Conservation (phyloP, 495 filamentous ascomycete species). For the Neurospora sp. region DNA sequence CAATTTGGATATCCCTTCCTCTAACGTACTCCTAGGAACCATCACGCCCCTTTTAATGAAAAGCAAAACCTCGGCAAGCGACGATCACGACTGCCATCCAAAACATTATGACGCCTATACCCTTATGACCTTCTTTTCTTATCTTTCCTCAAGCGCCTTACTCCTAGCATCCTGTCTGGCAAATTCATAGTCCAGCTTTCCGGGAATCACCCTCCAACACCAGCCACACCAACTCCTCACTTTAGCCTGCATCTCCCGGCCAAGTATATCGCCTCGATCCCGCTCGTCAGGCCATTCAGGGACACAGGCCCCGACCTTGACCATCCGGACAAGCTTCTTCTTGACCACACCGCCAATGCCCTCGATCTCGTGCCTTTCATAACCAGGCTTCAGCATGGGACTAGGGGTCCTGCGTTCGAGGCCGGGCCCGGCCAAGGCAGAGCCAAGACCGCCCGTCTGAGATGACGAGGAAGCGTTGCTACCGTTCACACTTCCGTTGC, state of each 20-base stretch:
- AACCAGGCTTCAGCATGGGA: conserved; percentile 48
- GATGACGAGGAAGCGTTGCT: conserved; percentile 1
- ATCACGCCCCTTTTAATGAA: not conserved
- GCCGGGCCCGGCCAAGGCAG: conserved; percentile 3
- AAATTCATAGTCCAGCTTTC: conserved; percentile 23
- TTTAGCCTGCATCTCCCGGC: conserved; percentile 43
- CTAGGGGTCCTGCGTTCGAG: conserved; percentile 26
- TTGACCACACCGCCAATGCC: conserved; percentile 79
- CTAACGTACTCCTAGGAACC: not conserved
- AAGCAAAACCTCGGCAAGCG: not conserved
- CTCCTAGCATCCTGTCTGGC: conserved; percentile 2
- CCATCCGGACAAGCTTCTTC: conserved; percentile 65
- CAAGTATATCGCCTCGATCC: conserved; percentile 41
- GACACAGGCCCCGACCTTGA: conserved; percentile 70
- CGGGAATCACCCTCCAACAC: conserved; percentile 51
- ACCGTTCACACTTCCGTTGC: not conserved
- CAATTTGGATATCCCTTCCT: not conserved
- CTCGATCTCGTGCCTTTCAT: conserved; percentile 74
- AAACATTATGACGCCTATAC: not conserved
- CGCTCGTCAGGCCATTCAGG: conserved; percentile 74
- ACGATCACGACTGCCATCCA: not conserved
- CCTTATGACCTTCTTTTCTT: not conserved
- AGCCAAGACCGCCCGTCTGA: not conserved
- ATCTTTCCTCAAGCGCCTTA: conserved; percentile 2
- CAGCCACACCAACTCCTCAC: conserved; percentile 58